Evolutionary conservation across 1,284 basidiomycete genomes (phyloP), one percentile per base, ranked within the genome.

Genomic region (Trametes pubescens): DNA sequence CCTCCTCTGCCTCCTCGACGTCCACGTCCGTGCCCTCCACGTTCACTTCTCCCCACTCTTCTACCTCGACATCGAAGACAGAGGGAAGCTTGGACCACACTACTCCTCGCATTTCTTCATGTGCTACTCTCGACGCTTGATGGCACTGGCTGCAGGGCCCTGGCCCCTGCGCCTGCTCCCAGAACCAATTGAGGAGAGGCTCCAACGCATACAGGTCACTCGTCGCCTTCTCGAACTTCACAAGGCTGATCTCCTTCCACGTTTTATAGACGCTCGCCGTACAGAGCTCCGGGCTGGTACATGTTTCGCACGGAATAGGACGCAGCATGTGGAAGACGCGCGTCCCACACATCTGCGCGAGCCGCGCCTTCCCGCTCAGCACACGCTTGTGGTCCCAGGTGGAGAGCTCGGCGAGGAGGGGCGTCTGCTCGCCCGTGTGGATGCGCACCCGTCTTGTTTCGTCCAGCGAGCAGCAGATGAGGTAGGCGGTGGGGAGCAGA

Each of bases 401-500:
- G n/a, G 29, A 16, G 29, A 47, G 43, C 29, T 35, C 43, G 29
- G 26, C 40, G 24, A 44, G 22, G 22, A 43, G 16, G 16, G 53
- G 40, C 16, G 5, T 16, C 46, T 24, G 46, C 7, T 48, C 46
- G 14, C 35, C 44, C 9, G 35, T 13, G 22, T 32, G 44, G 7
- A n/a, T 48, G 16, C 18, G 6, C 16, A n/a, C 18, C 40, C 56
- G 34, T 11, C 10, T 32, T 8, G n/a, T 9, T 13, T 10, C 18
- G 46, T 57, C 34, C n/a, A 61, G 59, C 6, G 40, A 24, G 35
- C 37, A 61, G 56, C 55, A 61, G 18, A 46, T 43, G 51, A 61
- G 37, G 38, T 54, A 59, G 22, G 64, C 64, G 24, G 46, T 37
- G 4, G 64, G 64, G 7, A 65, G 55, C 21, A 65, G 35, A 18